Evolutionary conservation across 495 filamentous ascomycete species (phyloP).

Genomic region (Xanthoparmelia taractica): DNA sequence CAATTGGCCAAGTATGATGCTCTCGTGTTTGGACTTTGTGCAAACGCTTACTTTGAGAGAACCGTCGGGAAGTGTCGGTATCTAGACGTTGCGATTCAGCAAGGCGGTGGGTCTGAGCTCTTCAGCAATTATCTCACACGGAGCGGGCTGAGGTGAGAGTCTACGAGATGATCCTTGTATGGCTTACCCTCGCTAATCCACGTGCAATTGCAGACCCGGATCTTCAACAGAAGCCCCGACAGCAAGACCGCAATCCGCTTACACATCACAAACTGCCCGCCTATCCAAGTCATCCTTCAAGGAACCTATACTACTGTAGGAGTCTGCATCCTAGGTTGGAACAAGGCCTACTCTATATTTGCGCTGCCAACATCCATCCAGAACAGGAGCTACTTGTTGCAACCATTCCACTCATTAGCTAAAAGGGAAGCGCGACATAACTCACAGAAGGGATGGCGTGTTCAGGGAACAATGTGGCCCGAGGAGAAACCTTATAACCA

Average conservation of each 20-base stretch:
- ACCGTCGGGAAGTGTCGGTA: background rate
- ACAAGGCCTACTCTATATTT: slow-evolving; percentile 11
- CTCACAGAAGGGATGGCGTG: background rate
- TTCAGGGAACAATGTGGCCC: slow-evolving; percentile 5
- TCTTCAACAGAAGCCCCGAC: background rate
- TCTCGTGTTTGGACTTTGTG: slow-evolving; percentile 12
- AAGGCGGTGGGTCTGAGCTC: background rate
- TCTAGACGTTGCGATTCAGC: slow-evolving; percentile 13
- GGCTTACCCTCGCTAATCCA: background rate
- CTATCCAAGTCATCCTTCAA: background rate
- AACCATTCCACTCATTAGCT: background rate
- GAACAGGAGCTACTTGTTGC: slow-evolving; percentile 7
- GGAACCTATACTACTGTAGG: background rate
- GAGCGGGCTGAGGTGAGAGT: background rate
- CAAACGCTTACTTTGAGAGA: slow-evolving; percentile 15
- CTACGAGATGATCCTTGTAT: background rate
- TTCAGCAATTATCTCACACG: slow-evolving; percentile 1
- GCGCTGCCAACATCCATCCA: slow-evolving; percentile 10
- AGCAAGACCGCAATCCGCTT: background rate
- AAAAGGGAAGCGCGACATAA: background rate
- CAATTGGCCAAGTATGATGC: slow-evolving; percentile 9
- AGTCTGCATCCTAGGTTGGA: slow-evolving; percentile 12
- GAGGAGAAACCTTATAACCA: slow-evolving; percentile 1
- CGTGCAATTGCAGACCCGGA: background rate
- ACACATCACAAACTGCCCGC: fast-evolving